Conservation (phyloP, 108 stramenopile genomes). For the Stephanodiscus triporus region DNA sequence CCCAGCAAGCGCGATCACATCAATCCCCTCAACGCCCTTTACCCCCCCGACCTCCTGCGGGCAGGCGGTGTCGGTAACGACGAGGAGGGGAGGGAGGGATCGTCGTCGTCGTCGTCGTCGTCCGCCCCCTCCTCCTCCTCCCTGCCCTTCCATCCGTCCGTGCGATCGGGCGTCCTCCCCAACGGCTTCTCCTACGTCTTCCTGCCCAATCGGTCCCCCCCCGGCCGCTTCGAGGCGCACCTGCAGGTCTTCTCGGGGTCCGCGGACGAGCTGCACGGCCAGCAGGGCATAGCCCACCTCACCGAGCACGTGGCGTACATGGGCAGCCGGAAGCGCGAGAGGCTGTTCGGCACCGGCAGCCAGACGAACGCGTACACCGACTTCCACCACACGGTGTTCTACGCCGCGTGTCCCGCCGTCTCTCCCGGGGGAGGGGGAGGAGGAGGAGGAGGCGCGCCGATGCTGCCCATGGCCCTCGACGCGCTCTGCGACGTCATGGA, state of each 20-base stretch:
- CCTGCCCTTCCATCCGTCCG: conserved; percentile 82
- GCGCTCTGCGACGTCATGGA: conserved; percentile 96
- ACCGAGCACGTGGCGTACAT: conserved; percentile 99
- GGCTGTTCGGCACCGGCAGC: conserved; percentile 93
- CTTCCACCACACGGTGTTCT: conserved; percentile 99
- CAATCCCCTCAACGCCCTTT: conserved; percentile 81
- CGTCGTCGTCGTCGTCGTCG: conserved; percentile 33
- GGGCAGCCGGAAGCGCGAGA: conserved; percentile 95
- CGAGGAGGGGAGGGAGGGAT: conserved; percentile 6
- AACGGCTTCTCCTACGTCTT: conserved; percentile 95
- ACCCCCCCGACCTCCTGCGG: conserved; percentile 42
- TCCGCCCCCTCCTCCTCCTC: not conserved
- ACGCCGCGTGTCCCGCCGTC: conserved; percentile 91
- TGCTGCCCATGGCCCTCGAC: conserved; percentile 97
- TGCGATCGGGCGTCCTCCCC: conserved; percentile 70
- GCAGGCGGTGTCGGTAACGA: too few relatives aligned
- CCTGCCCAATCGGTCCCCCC: conserved; percentile 92
- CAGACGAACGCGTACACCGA: conserved; percentile 99
- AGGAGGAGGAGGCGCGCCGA: conserved; percentile 45
- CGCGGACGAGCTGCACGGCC: conserved; percentile 90
- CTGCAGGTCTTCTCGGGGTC: conserved; percentile 93
- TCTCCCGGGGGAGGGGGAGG: conserved; percentile 49
- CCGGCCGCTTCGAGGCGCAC: conserved; percentile 96
- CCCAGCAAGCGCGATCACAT: conserved; percentile 82
- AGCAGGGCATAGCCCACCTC: conserved; percentile 97